Evolutionary conservation across 371 early-diverging fungal species (phyloP).

Genomic region (Dichotomocladium elegans): DNA sequence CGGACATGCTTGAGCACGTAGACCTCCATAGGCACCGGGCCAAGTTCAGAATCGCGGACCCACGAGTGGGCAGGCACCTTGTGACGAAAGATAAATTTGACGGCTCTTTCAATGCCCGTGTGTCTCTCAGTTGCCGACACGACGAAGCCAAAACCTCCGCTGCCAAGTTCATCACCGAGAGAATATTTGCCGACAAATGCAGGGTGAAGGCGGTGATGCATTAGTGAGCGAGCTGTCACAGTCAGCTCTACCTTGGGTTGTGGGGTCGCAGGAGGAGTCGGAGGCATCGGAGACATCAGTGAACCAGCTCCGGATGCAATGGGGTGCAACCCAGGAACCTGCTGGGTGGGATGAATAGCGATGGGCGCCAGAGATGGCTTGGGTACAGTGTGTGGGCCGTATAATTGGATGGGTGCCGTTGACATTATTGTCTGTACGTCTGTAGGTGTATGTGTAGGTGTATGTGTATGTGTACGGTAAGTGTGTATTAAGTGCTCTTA

Average conservation of each 20-base stretch:
- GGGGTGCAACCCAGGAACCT: not conserved
- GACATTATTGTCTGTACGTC: slow-evolving; percentile 4
- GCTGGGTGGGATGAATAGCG: slow-evolving; percentile 13
- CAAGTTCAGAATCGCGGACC: slow-evolving; percentile 59
- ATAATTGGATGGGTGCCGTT: slow-evolving; percentile 25
- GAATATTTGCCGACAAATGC: slow-evolving; percentile 52
- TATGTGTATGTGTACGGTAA: not conserved
- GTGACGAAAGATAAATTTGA: slow-evolving; percentile 73
- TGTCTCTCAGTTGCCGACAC: slow-evolving; percentile 55
- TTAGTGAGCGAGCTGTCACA: slow-evolving; percentile 42
- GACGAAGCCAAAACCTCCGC: slow-evolving; percentile 82
- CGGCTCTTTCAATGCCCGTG: slow-evolving; percentile 63
- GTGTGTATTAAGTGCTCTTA: no score
- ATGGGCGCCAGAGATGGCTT: slow-evolving; percentile 17
- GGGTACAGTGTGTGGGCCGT: slow-evolving; percentile 19
- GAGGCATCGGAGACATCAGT: no score
- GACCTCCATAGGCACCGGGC: slow-evolving; percentile 73
- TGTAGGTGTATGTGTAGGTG: not conserved
- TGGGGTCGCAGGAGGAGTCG: slow-evolving; percentile 26
- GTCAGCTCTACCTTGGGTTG: slow-evolving; percentile 26
- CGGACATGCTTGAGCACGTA: slow-evolving; percentile 63
- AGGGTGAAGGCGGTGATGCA: slow-evolving; percentile 37
- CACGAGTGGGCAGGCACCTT: slow-evolving; percentile 62
- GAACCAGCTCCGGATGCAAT: no score
- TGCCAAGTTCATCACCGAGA: slow-evolving; percentile 68